A percentile compares a stretch with the other conserved stretches of the same genome.
phyloP scores from a whole-genome alignment of 2,329 filamentous ascomycete genomes.

The Ceratocystis ficicola region DNA sequence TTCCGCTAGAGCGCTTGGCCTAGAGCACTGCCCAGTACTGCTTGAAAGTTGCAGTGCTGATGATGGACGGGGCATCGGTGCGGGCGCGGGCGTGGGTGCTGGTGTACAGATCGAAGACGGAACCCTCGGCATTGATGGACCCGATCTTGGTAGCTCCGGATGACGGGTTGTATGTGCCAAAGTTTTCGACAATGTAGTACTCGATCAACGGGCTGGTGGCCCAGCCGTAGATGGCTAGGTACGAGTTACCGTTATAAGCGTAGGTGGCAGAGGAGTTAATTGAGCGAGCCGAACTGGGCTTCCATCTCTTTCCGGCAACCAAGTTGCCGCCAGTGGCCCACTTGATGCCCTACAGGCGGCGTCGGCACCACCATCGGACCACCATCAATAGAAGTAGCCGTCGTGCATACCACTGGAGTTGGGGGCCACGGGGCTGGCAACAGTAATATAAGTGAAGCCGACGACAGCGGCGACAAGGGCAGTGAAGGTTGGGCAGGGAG shows the following conservation, averaged over 20 bases:
- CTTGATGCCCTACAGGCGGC: constrained; percentile 36
- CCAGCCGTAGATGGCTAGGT: constrained; percentile 34
- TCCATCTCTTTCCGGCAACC: constrained; percentile 48
- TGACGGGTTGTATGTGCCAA: constrained; percentile 31
- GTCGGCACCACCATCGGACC: constrained; percentile 35
- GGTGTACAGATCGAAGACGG: constrained; percentile 31
- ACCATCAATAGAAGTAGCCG: constrained; percentile 40
- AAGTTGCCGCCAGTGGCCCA: constrained; percentile 42
- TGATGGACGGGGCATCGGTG: constrained; percentile 36
- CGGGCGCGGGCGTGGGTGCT: constrained; percentile 30
- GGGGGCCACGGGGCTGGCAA: constrained; percentile 25
- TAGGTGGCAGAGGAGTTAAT: constrained; percentile 29
- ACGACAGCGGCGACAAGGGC: constrained; percentile 13
- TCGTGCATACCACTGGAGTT: constrained; percentile 30
- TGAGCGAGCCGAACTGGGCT: constrained; percentile 35
- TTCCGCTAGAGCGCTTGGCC: constrained; percentile 39
- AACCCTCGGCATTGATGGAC: constrained; percentile 30
- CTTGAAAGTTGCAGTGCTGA: constrained; percentile 39
- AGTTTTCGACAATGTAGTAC: constrained; percentile 33
- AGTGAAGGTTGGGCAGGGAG: constrained; percentile 5
- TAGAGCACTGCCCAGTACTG: constrained; percentile 43
- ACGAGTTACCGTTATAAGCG: constrained; percentile 28
- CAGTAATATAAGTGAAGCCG: neutral
- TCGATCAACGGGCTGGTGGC: constrained; percentile 30
- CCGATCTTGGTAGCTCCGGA: constrained; percentile 29